Evolutionary conservation across 805 yeast species (phyloP), one percentile per base, ranked within the genome.

Genomic region (Yamadazyma olivae): DNA sequence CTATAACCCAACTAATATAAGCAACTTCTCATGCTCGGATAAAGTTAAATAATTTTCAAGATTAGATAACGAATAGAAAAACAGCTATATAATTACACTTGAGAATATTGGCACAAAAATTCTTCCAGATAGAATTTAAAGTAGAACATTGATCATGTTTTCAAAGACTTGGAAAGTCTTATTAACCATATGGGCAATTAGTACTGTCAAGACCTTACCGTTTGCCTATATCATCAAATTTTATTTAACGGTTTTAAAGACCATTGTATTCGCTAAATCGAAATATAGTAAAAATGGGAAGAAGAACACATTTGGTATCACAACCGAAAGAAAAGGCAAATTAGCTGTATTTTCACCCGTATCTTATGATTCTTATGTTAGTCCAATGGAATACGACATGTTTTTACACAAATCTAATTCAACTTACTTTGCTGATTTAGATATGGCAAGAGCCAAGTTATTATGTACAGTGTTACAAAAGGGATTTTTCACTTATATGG

Each of bases 321-420:
- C 57, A 27, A 53, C 44, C 28, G 43, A 44, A 7, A 27, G 39
- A 16, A 49, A 30, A 34, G 47, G 40, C 32, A 38, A 46, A 41
- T 17, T 56, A 47, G 50, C 63, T 26, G 45, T 68, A n/a, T 80
- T 81, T 54, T 62, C 67, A 9, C 65, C 72, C 29, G 52, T 66
- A 1, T 48, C 54, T 10, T 65, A 65, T 44, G 45, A 56, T 16
- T 74, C 89, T 0, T 77, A 75, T 41, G 84, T 83, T 19, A 81
- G 91, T 1, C 78, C 84, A 6, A 60, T 84, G 51, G 97, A 90
- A 54, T 79, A 87, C 53, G 97, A 90, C 58, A 75, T 85, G 65
- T 87, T 87, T 53, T 50, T 88, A 32, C 98, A 90, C 66, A 91
- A 90, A 64, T 78, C 83, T 38, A 91, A 91, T 56, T 79, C 91